Conservation (phyloP, 768 basidiomycete genomes). For the Candolleomyces aberdarensis region DNA sequence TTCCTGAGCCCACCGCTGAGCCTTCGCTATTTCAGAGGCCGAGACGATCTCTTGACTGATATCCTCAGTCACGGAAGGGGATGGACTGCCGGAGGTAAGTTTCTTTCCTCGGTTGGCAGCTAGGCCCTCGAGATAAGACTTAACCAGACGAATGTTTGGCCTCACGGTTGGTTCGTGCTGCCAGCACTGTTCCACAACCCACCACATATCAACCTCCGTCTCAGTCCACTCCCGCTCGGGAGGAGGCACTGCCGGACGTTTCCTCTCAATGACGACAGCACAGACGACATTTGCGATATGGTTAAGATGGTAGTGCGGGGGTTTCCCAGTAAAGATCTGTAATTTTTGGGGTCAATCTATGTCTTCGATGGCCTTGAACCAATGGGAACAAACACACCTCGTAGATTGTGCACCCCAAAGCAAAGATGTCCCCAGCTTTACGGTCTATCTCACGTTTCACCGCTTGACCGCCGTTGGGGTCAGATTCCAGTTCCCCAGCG, state of each 20-base stretch:
- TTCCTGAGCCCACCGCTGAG: too few species aligned
- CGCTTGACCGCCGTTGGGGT: not conserved
- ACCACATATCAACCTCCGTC: constrained; percentile 14
- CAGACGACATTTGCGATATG: constrained; percentile 4
- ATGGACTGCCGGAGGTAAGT: not conserved
- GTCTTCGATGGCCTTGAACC: not conserved
- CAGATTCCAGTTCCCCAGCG: not conserved
- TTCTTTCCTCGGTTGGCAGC: not conserved
- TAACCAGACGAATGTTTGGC: constrained; percentile 11
- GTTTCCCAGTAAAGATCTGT: not conserved
- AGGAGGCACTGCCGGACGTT: constrained; percentile 12
- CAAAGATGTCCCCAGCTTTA: constrained; percentile 17
- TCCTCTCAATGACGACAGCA: constrained; percentile 4
- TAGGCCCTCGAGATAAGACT: not conserved
- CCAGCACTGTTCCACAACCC: constrained; percentile 15
- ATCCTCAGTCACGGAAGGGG: not conserved
- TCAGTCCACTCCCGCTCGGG: constrained; percentile 9
- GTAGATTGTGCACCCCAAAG: constrained; percentile 18
- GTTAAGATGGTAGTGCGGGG: not conserved
- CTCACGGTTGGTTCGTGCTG: constrained; percentile 9
- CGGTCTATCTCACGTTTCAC: not conserved
- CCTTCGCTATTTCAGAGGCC: not conserved
- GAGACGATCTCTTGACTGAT: not conserved
- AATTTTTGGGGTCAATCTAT: not conserved
- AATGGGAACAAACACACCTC: constrained; percentile 10